Conservation (phyloP, 164 flowering plant genomes). For the Platanus orientalis region DNA sequence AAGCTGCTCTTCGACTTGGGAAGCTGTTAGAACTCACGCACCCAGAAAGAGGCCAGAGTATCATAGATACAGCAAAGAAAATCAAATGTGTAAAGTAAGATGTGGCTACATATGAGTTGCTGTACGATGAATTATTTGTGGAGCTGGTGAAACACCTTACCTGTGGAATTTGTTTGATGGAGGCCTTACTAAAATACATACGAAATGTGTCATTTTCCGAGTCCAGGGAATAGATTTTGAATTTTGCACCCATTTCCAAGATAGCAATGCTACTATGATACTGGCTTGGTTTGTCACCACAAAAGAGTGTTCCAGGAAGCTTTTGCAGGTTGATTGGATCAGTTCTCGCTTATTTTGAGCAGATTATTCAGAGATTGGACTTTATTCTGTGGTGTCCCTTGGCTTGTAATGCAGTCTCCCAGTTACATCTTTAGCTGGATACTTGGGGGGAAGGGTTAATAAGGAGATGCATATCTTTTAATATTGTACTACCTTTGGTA, state of each 20-base stretch:
- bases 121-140: background rate
- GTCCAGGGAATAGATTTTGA: background rate
- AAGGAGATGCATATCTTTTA: background rate
- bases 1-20: conserved; percentile 44
- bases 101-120: background rate
- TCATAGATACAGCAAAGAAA: conserved; percentile 43
- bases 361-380: background rate
- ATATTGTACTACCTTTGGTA: background rate
- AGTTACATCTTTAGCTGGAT: background rate
- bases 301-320: background rate
- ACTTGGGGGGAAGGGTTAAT: background rate
- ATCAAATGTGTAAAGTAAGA: conserved; percentile 45
- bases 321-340: background rate
- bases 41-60: conserved; percentile 36
- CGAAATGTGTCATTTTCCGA: background rate
- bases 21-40: conserved; percentile 41
- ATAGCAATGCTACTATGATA: background rate
- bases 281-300: background rate
- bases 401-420: too few species aligned
- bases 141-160: background rate
- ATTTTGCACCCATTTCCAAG: background rate
- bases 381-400: too few species aligned
- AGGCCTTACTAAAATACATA: background rate
- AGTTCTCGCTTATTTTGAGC: background rate
- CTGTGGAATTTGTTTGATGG: background rate